Base-by-base conservation (phyloP, 495 filamentous ascomycete species). In the Clohesyomyces aquaticus region DNA sequence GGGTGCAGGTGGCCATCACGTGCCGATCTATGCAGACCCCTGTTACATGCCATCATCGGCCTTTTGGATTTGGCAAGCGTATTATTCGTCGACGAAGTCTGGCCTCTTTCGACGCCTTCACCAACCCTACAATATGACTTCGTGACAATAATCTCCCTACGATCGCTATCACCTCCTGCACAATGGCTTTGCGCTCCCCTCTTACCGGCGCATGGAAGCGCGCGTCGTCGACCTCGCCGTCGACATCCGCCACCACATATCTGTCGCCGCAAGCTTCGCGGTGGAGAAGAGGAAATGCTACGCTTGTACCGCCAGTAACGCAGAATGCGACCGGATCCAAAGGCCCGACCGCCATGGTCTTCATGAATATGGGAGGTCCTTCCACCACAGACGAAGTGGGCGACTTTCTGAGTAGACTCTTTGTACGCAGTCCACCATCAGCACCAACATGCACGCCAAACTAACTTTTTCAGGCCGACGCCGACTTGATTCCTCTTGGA, bases 321-420 rank as follows among this genome's bases (percentile, higher is more conserved):
- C 88, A 91, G 71, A 79, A 88, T 83, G 72, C 77, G 2, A 80
- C 80, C 1, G 77, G 83, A 14, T 80, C 84, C 0, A 84, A 86
- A 72, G 86, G 86, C 1, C 86, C 86, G 4, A 99, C 95, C 0
- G 95, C 95, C 41, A 96, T 99, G 84, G 93, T 99, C 4, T 96
- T 99, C 65, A 83, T 99, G 75, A 99, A 99, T 78, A 99, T 99
- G 95, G 95, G 95, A 56, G 95, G 95, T 10, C 95, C 95, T 6
- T 91, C 91, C 14, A 96, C 89, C 4, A 85, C 87, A 11, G 81
- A 87, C 58, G 91, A 98, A 79, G 95, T 99, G 19, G 86, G 87
- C 61, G 86, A 88, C 73, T 99, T 98, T 68, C 81, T 99, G n/a
- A 94, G 88, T 77, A 84, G 91, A 69, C 76, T 99, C 71, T 99